A percentile compares a stretch with the other conserved stretches of the same genome.
Evolutionary conservation across 2,329 filamentous ascomycete species (phyloP).

Genomic region (Cladosporium sp.): DNA sequence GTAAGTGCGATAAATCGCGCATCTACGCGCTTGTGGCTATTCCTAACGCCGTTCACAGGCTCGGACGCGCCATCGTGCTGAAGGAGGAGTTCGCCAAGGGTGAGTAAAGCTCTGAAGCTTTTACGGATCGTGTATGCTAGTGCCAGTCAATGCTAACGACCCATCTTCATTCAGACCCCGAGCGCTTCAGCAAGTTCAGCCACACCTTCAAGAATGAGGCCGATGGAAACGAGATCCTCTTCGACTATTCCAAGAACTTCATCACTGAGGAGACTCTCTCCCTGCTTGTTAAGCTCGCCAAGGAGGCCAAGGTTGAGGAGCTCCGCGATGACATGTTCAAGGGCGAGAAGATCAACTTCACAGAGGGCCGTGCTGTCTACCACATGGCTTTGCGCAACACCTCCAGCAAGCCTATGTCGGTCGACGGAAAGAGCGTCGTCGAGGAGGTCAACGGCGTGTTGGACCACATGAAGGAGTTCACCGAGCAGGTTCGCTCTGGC

Average conservation of each 20-base stretch:
- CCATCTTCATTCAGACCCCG: constrained; percentile 54
- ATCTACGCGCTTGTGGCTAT: background rate
- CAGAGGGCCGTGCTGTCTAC: constrained; percentile 92
- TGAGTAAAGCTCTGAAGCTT: background rate
- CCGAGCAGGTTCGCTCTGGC: constrained; percentile 87
- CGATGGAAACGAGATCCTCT: constrained; percentile 81
- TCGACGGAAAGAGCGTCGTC: constrained; percentile 90
- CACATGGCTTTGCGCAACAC: constrained; percentile 92
- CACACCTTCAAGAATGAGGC: constrained; percentile 76
- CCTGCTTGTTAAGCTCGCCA: constrained; percentile 81
- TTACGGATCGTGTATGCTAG: too few relatives aligned
- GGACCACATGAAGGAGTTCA: constrained; percentile 98
- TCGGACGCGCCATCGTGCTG: constrained; percentile 85
- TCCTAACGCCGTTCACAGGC: constrained; percentile 23
- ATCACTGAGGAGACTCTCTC: constrained; percentile 86
- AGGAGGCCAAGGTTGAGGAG: constrained; percentile 86
- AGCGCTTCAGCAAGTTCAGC: constrained; percentile 87
- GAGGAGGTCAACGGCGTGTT: constrained; percentile 87
- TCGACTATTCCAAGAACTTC: constrained; percentile 99
- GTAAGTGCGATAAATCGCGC: constrained; percentile 2
- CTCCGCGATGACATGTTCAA: constrained; percentile 97
- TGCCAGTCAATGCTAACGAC: constrained; percentile 29
- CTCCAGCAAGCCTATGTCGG: constrained; percentile 72
- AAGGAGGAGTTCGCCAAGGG: constrained; percentile 82
- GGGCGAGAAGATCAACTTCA: constrained; percentile 99